Evolutionary conservation across 805 yeast genomes (phyloP), one percentile per base, ranked within the genome.

Genomic region (Ogataea pini): DNA sequence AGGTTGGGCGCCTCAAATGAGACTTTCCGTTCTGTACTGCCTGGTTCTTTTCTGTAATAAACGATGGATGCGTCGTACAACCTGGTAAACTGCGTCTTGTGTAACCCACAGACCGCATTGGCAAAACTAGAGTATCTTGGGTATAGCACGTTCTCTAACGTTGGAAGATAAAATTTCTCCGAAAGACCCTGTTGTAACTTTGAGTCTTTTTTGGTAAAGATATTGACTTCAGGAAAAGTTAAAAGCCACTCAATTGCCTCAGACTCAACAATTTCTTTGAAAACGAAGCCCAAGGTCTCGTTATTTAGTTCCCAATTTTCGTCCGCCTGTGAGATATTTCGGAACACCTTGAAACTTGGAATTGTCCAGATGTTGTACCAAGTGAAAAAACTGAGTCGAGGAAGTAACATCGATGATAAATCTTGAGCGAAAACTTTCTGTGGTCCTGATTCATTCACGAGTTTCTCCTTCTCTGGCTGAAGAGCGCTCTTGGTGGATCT

Each of bases 191-290:
- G 70, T 51, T 89, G 95, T 34, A 76, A 44, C 58, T 63, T 54
- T 39, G 70, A 62, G 38, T 73, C 73, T 31, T 76, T 76, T 9
- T 76, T 70, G 0, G 83, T 78, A 64, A 79, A 77, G 7, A 86
- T 78, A 58, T 86, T 86, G 4, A 87, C 96, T 65, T 91, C 97
- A 0, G 97, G 97, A 55, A 90, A 90, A 7, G 87, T 54, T 0
- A 83, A 81, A 0, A 89, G 57, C 88, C 95, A 83, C 55, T 64
- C 58, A 5, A 47, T 72, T n/a, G 56, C 61, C 29, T 64, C 72
- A 2, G 73, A 71, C n/a, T 52, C 57, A 4, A 71, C 25, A 17
- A 75, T 57, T 17, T 63, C 58, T 7, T 64, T 62, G 50, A 79
- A 77, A 19, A 72, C 60, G 2, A 57, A 48, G 3, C 44, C 62